A percentile compares a stretch with the other conserved stretches of the same genome.
Evolutionary conservation across 257 asterid species (phyloP).

Genomic region (Ehretia macrophylla): DNA sequence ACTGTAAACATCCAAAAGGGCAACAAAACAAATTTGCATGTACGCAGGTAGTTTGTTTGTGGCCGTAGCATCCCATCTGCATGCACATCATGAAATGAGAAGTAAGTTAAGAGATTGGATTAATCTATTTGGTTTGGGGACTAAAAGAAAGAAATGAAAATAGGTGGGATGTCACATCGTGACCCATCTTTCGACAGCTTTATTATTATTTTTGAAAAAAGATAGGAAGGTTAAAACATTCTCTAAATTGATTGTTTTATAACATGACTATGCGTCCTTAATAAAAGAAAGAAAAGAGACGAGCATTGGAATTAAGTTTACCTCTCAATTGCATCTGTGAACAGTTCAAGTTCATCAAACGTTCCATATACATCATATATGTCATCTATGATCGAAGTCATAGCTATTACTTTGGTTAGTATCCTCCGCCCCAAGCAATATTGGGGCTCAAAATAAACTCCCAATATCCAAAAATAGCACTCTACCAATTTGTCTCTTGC

Average conservation of each 20-base stretch:
- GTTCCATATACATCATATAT: conserved; percentile 24
- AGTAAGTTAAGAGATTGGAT: too few species aligned
- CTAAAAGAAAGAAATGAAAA: too few species aligned
- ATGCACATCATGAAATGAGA: too few species aligned
- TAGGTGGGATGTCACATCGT: too few species aligned
- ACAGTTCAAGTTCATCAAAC: conserved; percentile 15
- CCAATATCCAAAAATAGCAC: conserved; percentile 27
- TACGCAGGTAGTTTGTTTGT: conserved; percentile 11
- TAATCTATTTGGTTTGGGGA: too few species aligned
- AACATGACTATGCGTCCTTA: too few species aligned
- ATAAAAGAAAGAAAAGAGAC: too few species aligned
- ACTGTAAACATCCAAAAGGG: conserved; percentile 5
- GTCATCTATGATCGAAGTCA: conserved; percentile 19
- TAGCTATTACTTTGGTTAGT: conserved; percentile 10
- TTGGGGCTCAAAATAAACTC: conserved; percentile 31
- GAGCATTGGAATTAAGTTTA: background rate
- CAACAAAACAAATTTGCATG: conserved; percentile 7
- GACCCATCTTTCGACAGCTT: too few species aligned
- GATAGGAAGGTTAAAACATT: too few species aligned
- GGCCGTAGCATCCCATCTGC: conserved; percentile 25
- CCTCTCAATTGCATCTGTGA: conserved; percentile 27
- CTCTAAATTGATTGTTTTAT: too few species aligned
- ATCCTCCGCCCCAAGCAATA: conserved; percentile 11
- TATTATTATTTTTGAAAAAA: too few species aligned
- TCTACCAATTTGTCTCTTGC: conserved; percentile 39